Percentiles rank a stretch among this genome's conserved stretches.
Evolutionary conservation across 2,329 filamentous ascomycete species (phyloP).

Genomic region (Clonostachys chloroleuca): DNA sequence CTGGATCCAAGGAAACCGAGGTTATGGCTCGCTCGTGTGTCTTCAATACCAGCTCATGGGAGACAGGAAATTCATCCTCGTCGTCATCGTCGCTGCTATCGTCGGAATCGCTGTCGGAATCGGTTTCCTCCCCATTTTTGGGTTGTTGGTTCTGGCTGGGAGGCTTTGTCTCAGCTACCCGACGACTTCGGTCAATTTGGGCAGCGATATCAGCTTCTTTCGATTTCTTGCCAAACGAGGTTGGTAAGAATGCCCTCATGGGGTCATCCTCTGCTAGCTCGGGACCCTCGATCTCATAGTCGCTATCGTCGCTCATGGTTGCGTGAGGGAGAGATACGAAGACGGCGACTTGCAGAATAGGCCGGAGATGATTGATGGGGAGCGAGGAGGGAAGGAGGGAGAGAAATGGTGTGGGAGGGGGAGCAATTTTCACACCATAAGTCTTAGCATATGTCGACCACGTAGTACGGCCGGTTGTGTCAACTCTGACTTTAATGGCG

Average conservation of each 20-base stretch:
- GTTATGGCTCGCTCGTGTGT: slow-evolving; percentile 89
- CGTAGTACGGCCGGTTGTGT: too few species aligned
- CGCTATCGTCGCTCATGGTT: slow-evolving; percentile 56
- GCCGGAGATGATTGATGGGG: too few species aligned
- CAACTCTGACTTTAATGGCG: too few species aligned
- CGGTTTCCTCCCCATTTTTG: slow-evolving; percentile 18
- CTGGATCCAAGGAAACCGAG: slow-evolving; percentile 76
- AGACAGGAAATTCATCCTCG: slow-evolving; percentile 85
- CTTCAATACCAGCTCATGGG: slow-evolving; percentile 88
- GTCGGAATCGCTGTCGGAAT: slow-evolving; percentile 46
- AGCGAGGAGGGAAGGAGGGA: too few species aligned
- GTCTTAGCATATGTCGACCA: too few species aligned
- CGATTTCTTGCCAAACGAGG: slow-evolving; percentile 79
- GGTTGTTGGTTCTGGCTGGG: too few species aligned
- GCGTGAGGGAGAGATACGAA: too few species aligned
- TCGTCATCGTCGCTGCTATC: slow-evolving; percentile 63
- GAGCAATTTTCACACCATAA: too few species aligned
- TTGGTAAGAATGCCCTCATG: slow-evolving; percentile 73
- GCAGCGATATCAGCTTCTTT: slow-evolving; percentile 69
- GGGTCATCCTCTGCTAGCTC: slow-evolving; percentile 60
- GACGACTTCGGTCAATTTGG: slow-evolving; percentile 76
- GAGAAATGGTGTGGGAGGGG: too few species aligned
- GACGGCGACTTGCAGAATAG: too few species aligned
- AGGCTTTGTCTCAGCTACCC: slow-evolving; percentile 25
- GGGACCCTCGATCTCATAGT: slow-evolving; percentile 50